Base-by-base conservation (phyloP, 495 filamentous ascomycete genomes). In the Penicillium goetzii region DNA sequence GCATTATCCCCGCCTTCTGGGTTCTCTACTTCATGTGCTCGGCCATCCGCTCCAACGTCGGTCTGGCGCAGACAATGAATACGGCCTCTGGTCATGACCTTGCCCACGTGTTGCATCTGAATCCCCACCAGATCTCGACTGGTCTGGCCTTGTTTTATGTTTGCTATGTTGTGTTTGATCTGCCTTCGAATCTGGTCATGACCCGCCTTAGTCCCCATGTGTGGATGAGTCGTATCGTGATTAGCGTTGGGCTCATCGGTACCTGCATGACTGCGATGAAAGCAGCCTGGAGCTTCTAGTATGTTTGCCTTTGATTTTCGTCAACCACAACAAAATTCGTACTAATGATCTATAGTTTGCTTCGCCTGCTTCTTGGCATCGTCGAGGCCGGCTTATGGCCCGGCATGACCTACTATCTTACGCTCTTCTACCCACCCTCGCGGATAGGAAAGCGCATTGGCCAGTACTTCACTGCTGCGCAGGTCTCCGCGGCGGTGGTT, bases 331-430 rank as follows among this genome's bases (percentile, higher is more conserved):
- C 3, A 9, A 11, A 3, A 23, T 55, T 12, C 12, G 30, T 55
- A 15, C 52, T 55, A 38, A 55, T 12, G 21, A 15, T 9, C 21
- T 21, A 8, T 14, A 90, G 88, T 66, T 82, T 96, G 32, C 82
- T 97, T 5, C 89, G 93, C n/a, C 86, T 96, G 50, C 81, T 97
- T 9, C 83, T 96, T 15, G 93, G 93, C 45, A 83, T 96, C 57
- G 92, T 96, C 21, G 93, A 92, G 69, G 92, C 93, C 11, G 93
- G 93, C 19, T 92, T 97, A 87, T 96, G 93, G 92, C 93, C 93
- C 2, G 93, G 93, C 40, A 96, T 97, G 92, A 85, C 92, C 21
- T 96, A 95, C 75, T 96, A 96, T 68, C 82, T 97, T 23, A 95
- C 93, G 1, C 82, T 97, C 17, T 97, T 96, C 81, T 97, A 97